phyloP scores from a whole-genome alignment of 441 rosid genomes.

The Euphorbia schlechtendalii region DNA sequence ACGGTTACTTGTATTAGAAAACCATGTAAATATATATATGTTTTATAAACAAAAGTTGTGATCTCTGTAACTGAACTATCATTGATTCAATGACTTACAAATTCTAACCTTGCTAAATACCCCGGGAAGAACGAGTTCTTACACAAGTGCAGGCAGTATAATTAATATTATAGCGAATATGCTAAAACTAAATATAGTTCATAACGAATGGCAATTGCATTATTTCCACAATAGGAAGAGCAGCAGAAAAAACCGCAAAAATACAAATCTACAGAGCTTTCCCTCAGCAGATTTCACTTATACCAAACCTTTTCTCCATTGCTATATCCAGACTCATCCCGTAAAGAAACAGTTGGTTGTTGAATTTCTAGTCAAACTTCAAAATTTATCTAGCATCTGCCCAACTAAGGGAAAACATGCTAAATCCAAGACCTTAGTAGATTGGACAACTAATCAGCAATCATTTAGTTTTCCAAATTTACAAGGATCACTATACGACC shows the following conservation, averaged over 20 bases:
- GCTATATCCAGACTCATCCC: slow-evolving; percentile 22
- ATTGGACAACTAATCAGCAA: slow-evolving; percentile 20
- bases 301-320: slow-evolving; percentile 14
- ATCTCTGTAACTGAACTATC: background rate
- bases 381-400: slow-evolving; percentile 29
- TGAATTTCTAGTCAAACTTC: slow-evolving; percentile 23
- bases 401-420: slow-evolving; percentile 19
- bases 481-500: slow-evolving; percentile 25
- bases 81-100: background rate
- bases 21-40: too few species aligned
- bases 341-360: slow-evolving; percentile 12
- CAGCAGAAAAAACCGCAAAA: slow-evolving; percentile 7
- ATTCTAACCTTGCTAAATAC: background rate
- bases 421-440: slow-evolving; percentile 12
- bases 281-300: slow-evolving; percentile 18
- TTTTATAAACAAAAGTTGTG: too few species aligned
- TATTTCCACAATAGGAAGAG: slow-evolving; percentile 22
- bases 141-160: background rate
- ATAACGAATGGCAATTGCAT: slow-evolving; percentile 19
- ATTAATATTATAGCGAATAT: background rate
- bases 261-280: slow-evolving; percentile 43
- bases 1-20: too few species aligned
- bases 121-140: background rate
- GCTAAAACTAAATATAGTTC: slow-evolving; percentile 12
- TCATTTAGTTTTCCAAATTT: slow-evolving; percentile 25